Conservation (phyloP, 805 yeast genomes). For the Saturnispora besseyi region DNA sequence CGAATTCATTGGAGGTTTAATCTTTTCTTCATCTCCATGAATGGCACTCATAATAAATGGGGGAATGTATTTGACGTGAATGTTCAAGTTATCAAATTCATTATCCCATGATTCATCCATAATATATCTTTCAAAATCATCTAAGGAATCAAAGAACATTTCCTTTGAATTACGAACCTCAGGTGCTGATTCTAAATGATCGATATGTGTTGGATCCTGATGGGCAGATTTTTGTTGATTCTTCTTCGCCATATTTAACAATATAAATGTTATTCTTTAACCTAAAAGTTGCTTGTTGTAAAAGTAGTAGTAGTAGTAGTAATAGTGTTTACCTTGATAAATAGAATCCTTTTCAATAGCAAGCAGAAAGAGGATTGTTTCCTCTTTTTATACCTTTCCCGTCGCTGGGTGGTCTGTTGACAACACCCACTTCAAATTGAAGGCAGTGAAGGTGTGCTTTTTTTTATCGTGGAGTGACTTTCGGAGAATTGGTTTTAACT, state of each 20-base stretch:
- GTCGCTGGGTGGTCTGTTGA: no score
- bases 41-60: constrained; percentile 63
- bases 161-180: constrained; percentile 24
- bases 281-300: background rate
- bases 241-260: constrained; percentile 17
- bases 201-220: constrained; percentile 25
- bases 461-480: constrained; percentile 1
- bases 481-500: background rate
- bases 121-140: constrained; percentile 52
- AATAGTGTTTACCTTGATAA: background rate
- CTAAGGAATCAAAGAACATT: constrained; percentile 49
- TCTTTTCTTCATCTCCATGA: constrained; percentile 61
- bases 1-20: constrained; percentile 63
- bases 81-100: constrained; percentile 61
- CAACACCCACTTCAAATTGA: no score
- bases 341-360: background rate
- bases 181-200: constrained; percentile 24
- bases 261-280: no score
- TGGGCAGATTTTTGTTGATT: constrained; percentile 14
- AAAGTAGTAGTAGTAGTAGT: constrained; percentile 1
- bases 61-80: constrained; percentile 59
- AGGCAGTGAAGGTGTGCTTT: background rate
- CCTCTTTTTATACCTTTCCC: background rate
- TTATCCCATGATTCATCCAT: constrained; percentile 71
- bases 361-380: background rate